Conservation (phyloP, 495 filamentous ascomycete species). For the Neurospora discreta region DNA sequence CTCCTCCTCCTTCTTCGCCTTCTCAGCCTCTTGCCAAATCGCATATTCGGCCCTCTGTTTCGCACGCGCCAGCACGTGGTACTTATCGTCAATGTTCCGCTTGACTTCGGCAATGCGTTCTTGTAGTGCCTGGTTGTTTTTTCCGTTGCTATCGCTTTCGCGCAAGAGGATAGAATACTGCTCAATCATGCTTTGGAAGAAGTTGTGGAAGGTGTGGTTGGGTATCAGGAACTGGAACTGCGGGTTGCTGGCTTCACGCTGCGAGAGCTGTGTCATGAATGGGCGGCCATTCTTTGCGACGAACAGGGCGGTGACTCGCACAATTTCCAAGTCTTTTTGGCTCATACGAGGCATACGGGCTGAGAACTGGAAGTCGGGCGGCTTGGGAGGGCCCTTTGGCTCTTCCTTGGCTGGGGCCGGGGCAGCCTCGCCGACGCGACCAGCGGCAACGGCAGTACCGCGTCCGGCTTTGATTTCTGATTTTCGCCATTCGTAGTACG, state of each 20-base stretch:
- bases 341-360: slow-evolving; percentile 96
- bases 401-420: slow-evolving; percentile 42
- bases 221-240: slow-evolving; percentile 97
- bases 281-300: slow-evolving; percentile 83
- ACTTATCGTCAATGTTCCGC: slow-evolving; percentile 68
- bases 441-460: slow-evolving; percentile 70
- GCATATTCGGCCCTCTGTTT: slow-evolving; percentile 79
- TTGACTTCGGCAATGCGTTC: slow-evolving; percentile 63
- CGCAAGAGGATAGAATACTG: slow-evolving; percentile 82
- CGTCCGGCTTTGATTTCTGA: slow-evolving; percentile 73
- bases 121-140: slow-evolving; percentile 54
- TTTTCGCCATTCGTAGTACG: slow-evolving; percentile 86
- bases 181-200: slow-evolving; percentile 82
- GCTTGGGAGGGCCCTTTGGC: slow-evolving; percentile 73
- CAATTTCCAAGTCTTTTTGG: slow-evolving; percentile 88
- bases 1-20: slow-evolving; percentile 78
- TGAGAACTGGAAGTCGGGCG: slow-evolving; percentile 87
- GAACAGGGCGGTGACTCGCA: slow-evolving; percentile 80
- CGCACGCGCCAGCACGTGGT: slow-evolving; percentile 66
- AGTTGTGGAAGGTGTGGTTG: slow-evolving; percentile 90
- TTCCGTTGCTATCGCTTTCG: slow-evolving; percentile 55
- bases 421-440: slow-evolving; percentile 54
- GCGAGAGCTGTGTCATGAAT: slow-evolving; percentile 79
- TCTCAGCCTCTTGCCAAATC: slow-evolving; percentile 74
- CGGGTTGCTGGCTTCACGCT: slow-evolving; percentile 80